Percentiles rank a stretch among this genome's conserved stretches.
Conservation (phyloP, 495 filamentous ascomycete species). For the Hyaloscypha variabilis region DNA sequence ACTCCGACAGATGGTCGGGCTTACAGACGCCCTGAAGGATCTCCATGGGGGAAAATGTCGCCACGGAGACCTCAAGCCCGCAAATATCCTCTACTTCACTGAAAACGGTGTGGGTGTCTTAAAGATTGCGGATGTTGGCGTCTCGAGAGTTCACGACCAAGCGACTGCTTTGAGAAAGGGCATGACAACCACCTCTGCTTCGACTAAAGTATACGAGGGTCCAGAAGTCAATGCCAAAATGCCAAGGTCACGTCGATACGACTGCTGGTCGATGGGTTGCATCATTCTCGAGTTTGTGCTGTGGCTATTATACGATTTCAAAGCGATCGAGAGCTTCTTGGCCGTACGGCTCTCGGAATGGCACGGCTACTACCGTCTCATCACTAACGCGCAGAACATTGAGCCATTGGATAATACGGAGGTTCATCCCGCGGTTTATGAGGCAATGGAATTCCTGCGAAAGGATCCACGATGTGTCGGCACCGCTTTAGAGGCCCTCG, state of each 20-base stretch:
- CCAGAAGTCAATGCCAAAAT: constrained; percentile 18
- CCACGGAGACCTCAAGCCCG: constrained; percentile 14
- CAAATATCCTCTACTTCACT: constrained; percentile 10
- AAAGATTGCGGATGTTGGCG: constrained; percentile 8
- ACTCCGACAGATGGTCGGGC: background rate
- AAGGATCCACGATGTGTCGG: constrained; percentile 9
- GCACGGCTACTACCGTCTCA: background rate
- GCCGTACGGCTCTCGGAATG: background rate
- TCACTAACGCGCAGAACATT: background rate
- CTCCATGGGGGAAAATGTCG: background rate
- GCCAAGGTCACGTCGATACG: constrained; percentile 32
- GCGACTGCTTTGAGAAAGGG: background rate
- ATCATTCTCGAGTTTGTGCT: constrained; percentile 37
- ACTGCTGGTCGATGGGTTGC: constrained; percentile 44
- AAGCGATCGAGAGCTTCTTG: constrained; percentile 4
- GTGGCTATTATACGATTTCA: constrained; percentile 21
- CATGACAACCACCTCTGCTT: background rate
- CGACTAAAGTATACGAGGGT: background rate
- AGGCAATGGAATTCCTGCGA: background rate
- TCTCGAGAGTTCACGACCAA: constrained; percentile 3
- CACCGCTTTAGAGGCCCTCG: constrained; percentile 1
- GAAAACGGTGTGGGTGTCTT: constrained; percentile 7
- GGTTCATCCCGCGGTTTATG: background rate
- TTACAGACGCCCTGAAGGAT: background rate
- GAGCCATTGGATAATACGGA: background rate